Conservation (phyloP, 371 early-diverging fungal genomes). For the Capillidium heterosporum region DNA sequence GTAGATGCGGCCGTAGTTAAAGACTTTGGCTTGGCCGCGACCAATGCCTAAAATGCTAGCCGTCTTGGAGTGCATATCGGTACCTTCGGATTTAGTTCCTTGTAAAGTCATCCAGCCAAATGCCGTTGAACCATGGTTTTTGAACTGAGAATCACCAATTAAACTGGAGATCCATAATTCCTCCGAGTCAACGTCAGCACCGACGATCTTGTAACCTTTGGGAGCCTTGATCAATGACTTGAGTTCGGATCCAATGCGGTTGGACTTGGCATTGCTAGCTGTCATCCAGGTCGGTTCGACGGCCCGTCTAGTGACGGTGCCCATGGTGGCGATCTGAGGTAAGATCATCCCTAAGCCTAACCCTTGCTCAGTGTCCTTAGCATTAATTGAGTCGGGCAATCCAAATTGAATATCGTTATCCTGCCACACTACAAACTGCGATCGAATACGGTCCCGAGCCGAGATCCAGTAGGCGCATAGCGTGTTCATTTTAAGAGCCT, state of each 20-base stretch:
- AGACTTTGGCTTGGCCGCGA: constrained; percentile 83
- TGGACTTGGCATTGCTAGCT: constrained; percentile 80
- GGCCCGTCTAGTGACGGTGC: constrained; percentile 88
- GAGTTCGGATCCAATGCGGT: constrained; percentile 85
- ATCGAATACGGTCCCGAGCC: constrained; percentile 58
- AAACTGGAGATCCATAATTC: constrained; percentile 94
- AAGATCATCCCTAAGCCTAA: constrained; percentile 59
- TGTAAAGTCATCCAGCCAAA: constrained; percentile 96
- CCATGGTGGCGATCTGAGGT: constrained; percentile 84
- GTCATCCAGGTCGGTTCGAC: constrained; percentile 94
- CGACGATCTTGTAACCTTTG: constrained; percentile 63
- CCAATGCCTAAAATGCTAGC: constrained; percentile 74
- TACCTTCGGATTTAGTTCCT: constrained; percentile 74
- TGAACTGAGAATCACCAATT: constrained; percentile 88
- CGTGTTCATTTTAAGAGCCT: constrained; percentile 59
- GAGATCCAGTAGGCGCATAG: constrained; percentile 86
- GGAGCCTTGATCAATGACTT: constrained; percentile 80
- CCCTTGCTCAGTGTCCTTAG: constrained; percentile 7
- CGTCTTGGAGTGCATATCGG: constrained; percentile 88
- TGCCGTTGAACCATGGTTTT: constrained; percentile 83
- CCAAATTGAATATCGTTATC: background rate
- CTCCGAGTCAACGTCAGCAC: constrained; percentile 95
- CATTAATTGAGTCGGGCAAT: background rate
- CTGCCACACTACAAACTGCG: constrained; percentile 78
- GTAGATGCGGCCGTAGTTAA: constrained; percentile 93